A percentile compares a stretch with the other conserved stretches of the same genome.
Evolutionary conservation across 768 basidiomycete species (phyloP).

Genomic region (Collybia nuda): DNA sequence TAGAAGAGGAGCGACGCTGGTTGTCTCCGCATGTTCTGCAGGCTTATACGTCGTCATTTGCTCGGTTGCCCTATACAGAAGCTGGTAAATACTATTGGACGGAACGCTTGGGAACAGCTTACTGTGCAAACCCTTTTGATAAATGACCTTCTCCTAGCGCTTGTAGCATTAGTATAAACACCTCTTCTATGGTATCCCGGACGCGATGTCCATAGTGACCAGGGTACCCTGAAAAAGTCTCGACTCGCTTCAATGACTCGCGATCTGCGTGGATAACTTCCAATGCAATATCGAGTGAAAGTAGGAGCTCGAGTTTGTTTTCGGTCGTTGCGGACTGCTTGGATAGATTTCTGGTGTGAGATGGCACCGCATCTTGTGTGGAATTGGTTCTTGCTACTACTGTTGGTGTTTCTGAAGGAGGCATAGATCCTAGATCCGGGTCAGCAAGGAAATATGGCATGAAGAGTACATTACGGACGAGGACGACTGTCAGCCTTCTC

Average conservation of each 20-base stretch:
- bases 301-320: conserved; percentile 74
- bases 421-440: neutral
- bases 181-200: conserved; percentile 90
- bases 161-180: conserved; percentile 83
- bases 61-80: conserved; percentile 68
- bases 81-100: neutral
- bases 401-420: neutral
- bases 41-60: conserved; percentile 92
- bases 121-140: conserved; percentile 75
- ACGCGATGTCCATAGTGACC: conserved; percentile 87
- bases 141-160: conserved; percentile 80
- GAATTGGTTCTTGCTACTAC: conserved; percentile 1
- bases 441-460: neutral
- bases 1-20: conserved; percentile 86
- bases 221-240: conserved; percentile 87
- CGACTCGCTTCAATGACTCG: conserved; percentile 87
- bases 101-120: conserved; percentile 18
- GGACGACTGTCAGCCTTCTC: conserved; percentile 3
- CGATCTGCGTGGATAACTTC: conserved; percentile 93
- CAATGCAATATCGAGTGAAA: conserved; percentile 89
- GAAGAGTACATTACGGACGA: neutral
- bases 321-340: conserved; percentile 1
- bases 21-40: conserved; percentile 77
- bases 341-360: conserved; percentile 4
- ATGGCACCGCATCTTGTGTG: neutral